Percentiles rank a stretch among this genome's conserved stretches.
Evolutionary conservation across 768 basidiomycete species (phyloP).

Genomic region (Suillus weaverae): DNA sequence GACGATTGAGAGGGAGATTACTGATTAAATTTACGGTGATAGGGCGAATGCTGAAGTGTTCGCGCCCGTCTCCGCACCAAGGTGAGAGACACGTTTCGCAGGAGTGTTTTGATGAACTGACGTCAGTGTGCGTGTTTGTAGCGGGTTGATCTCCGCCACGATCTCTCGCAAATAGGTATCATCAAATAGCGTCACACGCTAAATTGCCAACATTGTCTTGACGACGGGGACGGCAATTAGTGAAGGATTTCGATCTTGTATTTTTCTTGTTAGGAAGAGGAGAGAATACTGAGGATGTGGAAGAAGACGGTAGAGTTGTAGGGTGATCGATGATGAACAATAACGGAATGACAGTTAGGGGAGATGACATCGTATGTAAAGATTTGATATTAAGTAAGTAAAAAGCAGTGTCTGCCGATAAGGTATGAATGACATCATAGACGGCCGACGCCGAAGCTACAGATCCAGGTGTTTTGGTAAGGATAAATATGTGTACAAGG

Average conservation of each 20-base stretch:
- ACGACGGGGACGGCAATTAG: slow-evolving; percentile 21
- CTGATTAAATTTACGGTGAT: slow-evolving; percentile 32
- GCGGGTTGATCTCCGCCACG: slow-evolving; percentile 64
- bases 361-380: slow-evolving; percentile 9
- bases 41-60: slow-evolving; percentile 86
- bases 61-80: slow-evolving; percentile 81
- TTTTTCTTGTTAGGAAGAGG: not conserved
- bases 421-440: slow-evolving; percentile 10
- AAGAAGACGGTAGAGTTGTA: not conserved
- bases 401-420: slow-evolving; percentile 5
- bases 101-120: slow-evolving; percentile 16
- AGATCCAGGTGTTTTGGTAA: slow-evolving; percentile 18
- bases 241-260: not conserved
- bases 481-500: slow-evolving; percentile 37
- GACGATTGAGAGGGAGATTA: slow-evolving; percentile 21
- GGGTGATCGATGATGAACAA: not conserved
- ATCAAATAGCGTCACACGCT: slow-evolving; percentile 31
- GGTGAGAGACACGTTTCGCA: slow-evolving; percentile 46
- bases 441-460: not conserved
- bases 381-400: slow-evolving; percentile 2
- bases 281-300: not conserved
- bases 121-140: slow-evolving; percentile 31
- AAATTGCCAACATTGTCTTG: slow-evolving; percentile 29
- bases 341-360: not conserved
- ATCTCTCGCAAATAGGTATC: slow-evolving; percentile 37